Evolutionary conservation across 2,329 filamentous ascomycete genomes (phyloP).

Genomic region (Calonectria multiphialidica): DNA sequence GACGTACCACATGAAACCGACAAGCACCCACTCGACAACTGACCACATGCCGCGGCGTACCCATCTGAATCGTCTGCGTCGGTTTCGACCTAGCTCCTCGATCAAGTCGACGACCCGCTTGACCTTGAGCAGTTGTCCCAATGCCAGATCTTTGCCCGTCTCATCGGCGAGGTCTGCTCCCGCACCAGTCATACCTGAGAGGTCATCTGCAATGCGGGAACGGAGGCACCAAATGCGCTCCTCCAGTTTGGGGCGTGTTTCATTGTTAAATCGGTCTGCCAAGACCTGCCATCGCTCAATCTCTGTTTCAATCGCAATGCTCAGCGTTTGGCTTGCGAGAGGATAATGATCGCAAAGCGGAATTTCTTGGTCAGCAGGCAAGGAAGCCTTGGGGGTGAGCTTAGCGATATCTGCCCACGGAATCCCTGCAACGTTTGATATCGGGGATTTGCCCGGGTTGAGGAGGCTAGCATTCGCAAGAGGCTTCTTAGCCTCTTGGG

Average conservation of each 20-base stretch:
- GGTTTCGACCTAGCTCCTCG: conserved; percentile 78
- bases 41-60: conserved; percentile 82
- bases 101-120: conserved; percentile 86
- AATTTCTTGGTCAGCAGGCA: conserved; percentile 50
- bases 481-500: conserved; percentile 61
- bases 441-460: conserved; percentile 35
- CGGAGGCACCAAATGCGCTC: conserved; percentile 61
- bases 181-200: conserved; percentile 71
- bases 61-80: conserved; percentile 78
- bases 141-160: conserved; percentile 80
- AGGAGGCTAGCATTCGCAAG: conserved; percentile 40
- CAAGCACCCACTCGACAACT: conserved; percentile 86
- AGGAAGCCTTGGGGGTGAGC: conserved; percentile 51
- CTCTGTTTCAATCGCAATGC: conserved; percentile 59
- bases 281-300: conserved; percentile 69
- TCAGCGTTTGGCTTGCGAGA: conserved; percentile 64
- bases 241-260: conserved; percentile 67
- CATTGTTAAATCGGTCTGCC: conserved; percentile 69
- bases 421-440: conserved; percentile 38
- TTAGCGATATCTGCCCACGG: conserved; percentile 59
- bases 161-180: conserved; percentile 85
- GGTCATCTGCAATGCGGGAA: conserved; percentile 61
- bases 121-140: conserved; percentile 81
- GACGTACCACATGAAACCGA: conserved; percentile 93
- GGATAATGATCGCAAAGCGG: conserved; percentile 61